These are phyloP conservation scores for Cystobasidiaceae sp. DNA, from an alignment of 1,284 basidiomycete species.

Conservation along the genomic window DNA sequence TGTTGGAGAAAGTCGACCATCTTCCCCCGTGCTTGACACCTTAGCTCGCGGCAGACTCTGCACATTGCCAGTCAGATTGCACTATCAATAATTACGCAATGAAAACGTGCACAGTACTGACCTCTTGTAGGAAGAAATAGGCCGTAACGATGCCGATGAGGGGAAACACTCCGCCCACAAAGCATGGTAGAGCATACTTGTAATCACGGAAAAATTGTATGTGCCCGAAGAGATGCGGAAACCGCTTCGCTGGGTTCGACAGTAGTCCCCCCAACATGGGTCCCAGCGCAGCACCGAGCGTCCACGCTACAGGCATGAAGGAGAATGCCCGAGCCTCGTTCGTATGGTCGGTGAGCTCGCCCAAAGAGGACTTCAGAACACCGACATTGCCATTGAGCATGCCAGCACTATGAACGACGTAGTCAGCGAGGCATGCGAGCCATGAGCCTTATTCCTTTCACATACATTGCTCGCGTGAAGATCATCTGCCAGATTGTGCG, in stretches of 20 bases:
- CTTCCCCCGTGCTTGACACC: background rate
- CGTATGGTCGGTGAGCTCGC: conserved; percentile 41
- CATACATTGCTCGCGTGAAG: conserved; percentile 38
- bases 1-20: background rate
- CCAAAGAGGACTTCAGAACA: conserved; percentile 38
- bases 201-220: conserved; percentile 38
- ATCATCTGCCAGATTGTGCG: conserved; percentile 45
- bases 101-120: conserved; percentile 11
- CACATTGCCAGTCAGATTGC: background rate
- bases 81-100: background rate
- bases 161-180: conserved; percentile 43
- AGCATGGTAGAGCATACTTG: conserved; percentile 47
- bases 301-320: conserved; percentile 38
- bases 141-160: conserved; percentile 42
- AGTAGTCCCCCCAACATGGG: conserved; percentile 41
- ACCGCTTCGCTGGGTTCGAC: conserved; percentile 41
- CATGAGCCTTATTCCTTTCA: background rate
- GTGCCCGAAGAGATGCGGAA: conserved; percentile 40
- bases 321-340: conserved; percentile 41
- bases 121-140: conserved; percentile 46
- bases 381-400: conserved; percentile 36
- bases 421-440: background rate
- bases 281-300: conserved; percentile 35
- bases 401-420: background rate
- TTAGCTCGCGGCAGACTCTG: background rate